phyloP scores from a whole-genome alignment of 768 basidiomycete genomes.

The Tubosaeta brunneosetosa region DNA sequence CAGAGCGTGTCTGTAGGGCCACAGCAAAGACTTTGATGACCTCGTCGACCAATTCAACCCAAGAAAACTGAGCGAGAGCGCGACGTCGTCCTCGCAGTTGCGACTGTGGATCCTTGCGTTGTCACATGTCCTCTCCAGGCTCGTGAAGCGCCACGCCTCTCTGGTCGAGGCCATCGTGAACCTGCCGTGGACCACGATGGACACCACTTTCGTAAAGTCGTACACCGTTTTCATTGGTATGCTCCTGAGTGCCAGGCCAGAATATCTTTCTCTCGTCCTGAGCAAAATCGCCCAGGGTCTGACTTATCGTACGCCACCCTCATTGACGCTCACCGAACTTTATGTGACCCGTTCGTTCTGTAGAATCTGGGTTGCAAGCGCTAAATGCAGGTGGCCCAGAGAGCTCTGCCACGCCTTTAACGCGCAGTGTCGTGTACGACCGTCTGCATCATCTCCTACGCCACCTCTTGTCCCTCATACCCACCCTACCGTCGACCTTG shows the following conservation, averaged over 20 bases:
- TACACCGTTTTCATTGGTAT: constrained; percentile 90
- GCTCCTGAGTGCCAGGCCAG: constrained; percentile 85
- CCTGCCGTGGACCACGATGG: constrained; percentile 92
- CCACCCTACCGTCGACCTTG: constrained; percentile 84
- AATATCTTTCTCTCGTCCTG: constrained; percentile 84
- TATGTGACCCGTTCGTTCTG: too few relatives aligned
- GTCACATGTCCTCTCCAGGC: constrained; percentile 85
- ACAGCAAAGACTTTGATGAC: constrained; percentile 75
- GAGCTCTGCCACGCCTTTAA: constrained; percentile 64
- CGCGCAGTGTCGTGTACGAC: constrained; percentile 78
- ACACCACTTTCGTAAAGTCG: constrained; percentile 76
- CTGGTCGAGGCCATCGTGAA: constrained; percentile 84
- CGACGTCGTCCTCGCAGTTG: constrained; percentile 47
- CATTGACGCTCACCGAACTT: background rate
- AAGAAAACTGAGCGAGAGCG: constrained; percentile 33
- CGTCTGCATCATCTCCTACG: constrained; percentile 82
- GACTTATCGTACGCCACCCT: constrained; percentile 69
- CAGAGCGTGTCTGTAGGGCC: constrained; percentile 47
- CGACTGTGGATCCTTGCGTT: constrained; percentile 82
- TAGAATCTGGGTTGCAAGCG: constrained; percentile 55
- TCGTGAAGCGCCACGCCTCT: constrained; percentile 73
- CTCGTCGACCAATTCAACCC: constrained; percentile 83
- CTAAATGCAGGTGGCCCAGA: constrained; percentile 56
- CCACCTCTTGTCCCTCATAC: constrained; percentile 84
- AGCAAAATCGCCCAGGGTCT: constrained; percentile 80